Base-by-base conservation (phyloP, 495 filamentous ascomycete genomes). In the Viridothelium virens region DNA sequence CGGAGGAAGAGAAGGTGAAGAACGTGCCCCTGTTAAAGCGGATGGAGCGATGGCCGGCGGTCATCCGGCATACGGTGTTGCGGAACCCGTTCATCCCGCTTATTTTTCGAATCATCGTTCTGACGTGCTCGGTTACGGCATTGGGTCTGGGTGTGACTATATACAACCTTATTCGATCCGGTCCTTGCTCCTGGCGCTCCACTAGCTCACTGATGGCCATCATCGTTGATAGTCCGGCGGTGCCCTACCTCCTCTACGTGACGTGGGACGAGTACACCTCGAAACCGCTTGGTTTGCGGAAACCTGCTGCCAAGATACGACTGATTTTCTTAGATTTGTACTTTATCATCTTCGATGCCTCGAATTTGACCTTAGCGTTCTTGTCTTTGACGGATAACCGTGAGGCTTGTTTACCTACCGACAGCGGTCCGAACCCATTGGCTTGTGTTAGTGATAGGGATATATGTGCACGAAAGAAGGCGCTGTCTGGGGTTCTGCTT, bases 231-330 rank as follows among this genome's bases (percentile, higher is more conserved):
- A 86, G 86, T 12, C 81, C 97, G 2, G 95, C 95, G 6, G 80
- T 97, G 65, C 85, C 92, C 48, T 98, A 97, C 75, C 84, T 94
- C 41, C 72, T 90, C 62, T 97, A 96, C 75, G 93, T 98, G 75
- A 96, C 91, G 2, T 96, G 87, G 76, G 94, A 98, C 74, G 94
- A 98, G 76, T 97, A 96, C 76, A 92, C 90, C 3, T 87, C 91
- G 18, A 95, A 96, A 72, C 94, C 94, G 3, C 79, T 98, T 39
- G 94, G 94, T 4, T 79, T 98, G 65, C 88, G 94, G 37, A 86
- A 85, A 5, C 85, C 91, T 2, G 86, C 85, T 44, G 87, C 91
- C 31, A 97, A 97, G 73, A 87, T 96, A 70, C 84, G 89, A 31
- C 83, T 98, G 39, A 84, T 96, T 63, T 85, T 98, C 65, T 83